Evolutionary conservation across 2,329 filamentous ascomycete genomes (phyloP).

Genomic region (Teratosphaeria epicoccoides): DNA sequence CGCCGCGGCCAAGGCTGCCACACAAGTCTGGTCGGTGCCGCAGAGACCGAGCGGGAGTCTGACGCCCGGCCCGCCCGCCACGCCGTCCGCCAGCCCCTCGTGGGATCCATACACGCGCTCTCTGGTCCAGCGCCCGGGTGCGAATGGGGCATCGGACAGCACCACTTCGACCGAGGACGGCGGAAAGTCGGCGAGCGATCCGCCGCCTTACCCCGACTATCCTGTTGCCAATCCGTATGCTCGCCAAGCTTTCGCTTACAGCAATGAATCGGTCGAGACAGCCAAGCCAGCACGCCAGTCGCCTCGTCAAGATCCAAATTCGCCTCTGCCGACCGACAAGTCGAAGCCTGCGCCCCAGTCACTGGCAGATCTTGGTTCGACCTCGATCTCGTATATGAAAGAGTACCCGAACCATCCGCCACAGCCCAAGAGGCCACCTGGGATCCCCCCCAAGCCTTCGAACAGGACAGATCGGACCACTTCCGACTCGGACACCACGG

Average conservation of each 20-base stretch:
- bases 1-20: constrained; percentile 52
- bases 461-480: constrained; percentile 5
- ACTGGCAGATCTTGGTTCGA: constrained; percentile 13
- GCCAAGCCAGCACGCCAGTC: constrained; percentile 12
- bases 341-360: constrained; percentile 7
- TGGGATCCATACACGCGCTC: constrained; percentile 27
- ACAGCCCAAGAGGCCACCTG: constrained; percentile 20
- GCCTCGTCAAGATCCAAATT: constrained; percentile 8
- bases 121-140: constrained; percentile 16
- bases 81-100: constrained; percentile 2
- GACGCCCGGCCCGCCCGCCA: constrained; percentile 1
- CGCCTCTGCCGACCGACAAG: constrained; percentile 3
- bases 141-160: constrained; percentile 5
- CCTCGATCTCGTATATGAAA: constrained; percentile 34
- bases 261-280: constrained; percentile 19
- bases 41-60: constrained; percentile 11
- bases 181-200: constrained; percentile 8
- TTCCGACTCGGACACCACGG: constrained; percentile 14
- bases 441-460: constrained; percentile 13
- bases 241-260: constrained; percentile 16
- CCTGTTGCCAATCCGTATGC: constrained; percentile 16
- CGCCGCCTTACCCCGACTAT: constrained; percentile 24
- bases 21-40: constrained; percentile 46
- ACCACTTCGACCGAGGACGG: constrained; percentile 11
- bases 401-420: constrained; percentile 37